Evolutionary conservation across 306 rosid genomes (phyloP).

Genomic region (Lathyrus aphaca): DNA sequence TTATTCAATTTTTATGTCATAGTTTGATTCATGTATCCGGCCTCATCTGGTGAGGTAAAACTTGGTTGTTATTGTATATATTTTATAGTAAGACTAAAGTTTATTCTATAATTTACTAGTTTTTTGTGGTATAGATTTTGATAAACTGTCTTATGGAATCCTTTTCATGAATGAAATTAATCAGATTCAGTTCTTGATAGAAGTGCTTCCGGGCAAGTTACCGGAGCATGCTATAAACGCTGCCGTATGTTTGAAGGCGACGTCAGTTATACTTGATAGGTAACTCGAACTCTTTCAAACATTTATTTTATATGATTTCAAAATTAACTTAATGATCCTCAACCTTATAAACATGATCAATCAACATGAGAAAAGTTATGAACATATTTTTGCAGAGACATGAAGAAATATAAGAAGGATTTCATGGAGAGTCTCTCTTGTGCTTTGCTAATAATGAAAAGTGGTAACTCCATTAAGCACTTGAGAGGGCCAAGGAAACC

Average conservation of each 20-base stretch:
- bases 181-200: conserved; percentile 57
- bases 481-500: conserved; percentile 53
- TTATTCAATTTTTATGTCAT: neutral
- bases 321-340: neutral
- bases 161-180: neutral
- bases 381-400: conserved; percentile 47
- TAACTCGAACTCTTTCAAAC: conserved; percentile 29
- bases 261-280: conserved; percentile 75
- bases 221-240: conserved; percentile 54
- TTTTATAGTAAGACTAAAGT: neutral
- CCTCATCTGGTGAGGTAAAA: no score
- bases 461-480: conserved; percentile 42
- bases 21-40: neutral
- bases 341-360: neutral
- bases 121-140: neutral
- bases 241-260: conserved; percentile 46
- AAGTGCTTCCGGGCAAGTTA: conserved; percentile 50
- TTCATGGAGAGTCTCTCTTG: conserved; percentile 57
- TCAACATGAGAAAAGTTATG: neutral
- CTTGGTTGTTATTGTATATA: neutral
- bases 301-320: neutral
- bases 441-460: conserved; percentile 52
- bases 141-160: neutral
- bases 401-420: conserved; percentile 60
- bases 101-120: neutral